These are phyloP conservation scores for Solanum pennellii DNA, from an alignment of 257 asterid genomes.

Conservation along the genomic window DNA sequence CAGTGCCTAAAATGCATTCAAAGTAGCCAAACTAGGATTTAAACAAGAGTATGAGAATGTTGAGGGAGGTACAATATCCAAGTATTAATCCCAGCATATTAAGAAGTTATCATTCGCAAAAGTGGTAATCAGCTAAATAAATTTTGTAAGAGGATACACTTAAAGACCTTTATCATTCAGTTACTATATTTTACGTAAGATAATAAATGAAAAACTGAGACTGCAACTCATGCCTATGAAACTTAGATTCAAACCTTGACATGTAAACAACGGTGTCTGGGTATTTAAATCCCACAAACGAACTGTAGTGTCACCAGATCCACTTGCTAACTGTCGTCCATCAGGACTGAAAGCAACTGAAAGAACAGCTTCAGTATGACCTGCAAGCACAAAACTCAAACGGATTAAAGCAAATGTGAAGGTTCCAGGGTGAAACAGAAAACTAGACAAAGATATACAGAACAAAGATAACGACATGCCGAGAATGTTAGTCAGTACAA, in stretches of 20 bases:
- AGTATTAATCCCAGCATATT: not conserved
- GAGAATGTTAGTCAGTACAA: not conserved
- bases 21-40: not conserved
- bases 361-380: conserved; percentile 91
- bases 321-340: conserved; percentile 88
- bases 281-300: conserved; percentile 93
- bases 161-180: not conserved
- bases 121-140: not conserved
- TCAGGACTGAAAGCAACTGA: conserved; percentile 95
- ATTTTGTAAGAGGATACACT: not conserved
- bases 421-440: not conserved
- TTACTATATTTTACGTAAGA: not conserved
- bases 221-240: not conserved
- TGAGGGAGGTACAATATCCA: not conserved
- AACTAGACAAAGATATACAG: not conserved
- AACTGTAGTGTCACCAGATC: conserved; percentile 95
- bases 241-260: conserved; percentile 49
- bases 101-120: not conserved
- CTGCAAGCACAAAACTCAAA: conserved; percentile 24
- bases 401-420: not conserved
- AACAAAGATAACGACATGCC: not conserved
- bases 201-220: not conserved
- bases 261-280: conserved; percentile 84
- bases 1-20: not conserved
- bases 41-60: not conserved